Base-by-base conservation (phyloP, 768 basidiomycete genomes). In the Boletus vermiculosoides region DNA sequence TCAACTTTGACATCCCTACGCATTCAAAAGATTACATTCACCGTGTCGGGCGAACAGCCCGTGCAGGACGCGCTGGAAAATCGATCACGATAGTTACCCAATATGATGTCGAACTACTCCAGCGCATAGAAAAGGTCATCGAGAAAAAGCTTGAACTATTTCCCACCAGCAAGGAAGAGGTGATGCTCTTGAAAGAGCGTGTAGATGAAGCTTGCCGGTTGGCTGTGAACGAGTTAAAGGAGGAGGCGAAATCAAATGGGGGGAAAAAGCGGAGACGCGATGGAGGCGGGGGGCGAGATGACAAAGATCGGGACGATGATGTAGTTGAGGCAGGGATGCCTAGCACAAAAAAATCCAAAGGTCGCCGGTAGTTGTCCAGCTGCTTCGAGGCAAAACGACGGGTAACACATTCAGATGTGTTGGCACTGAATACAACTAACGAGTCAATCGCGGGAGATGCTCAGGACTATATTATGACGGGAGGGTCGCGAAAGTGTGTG, bases 21-120 rank as follows among this genome's bases (percentile, higher is more conserved):
- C 92, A 98, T 71, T 98, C 95, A 16, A 98, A 99, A 77, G 97
- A 98, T 72, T 99, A 99, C 74, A 97, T 99, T 49, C 97, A 99
- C 70, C 86, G 97, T 44, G 97, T 99, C 11, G 97, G 97, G 39
- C 85, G 97, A 55, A 99, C 97, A 33, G 97, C 97, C 7, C 89
- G 97, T 68, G 97, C 97, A 3, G 97, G 97, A n/a, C 85, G 97
- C 42, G 86, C 94, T 2, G 97, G 97, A 44, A 98, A 98, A 76
- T 88, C 92, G 1, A 90, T 99, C 65, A 97, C 95, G n/a, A 83
- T 99, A 41, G 94, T 98, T 23, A 93, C 96, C 6, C 97, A 99
- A 74, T 99, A 98, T 72, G 97, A 99, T 63, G 94, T 99, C 53
- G 97, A 98, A 74, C 81, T 98, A 45, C 74, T 98, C 5, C 94